phyloP scores from a whole-genome alignment of 164 flowering plant species.

The Sextonia rubra region DNA sequence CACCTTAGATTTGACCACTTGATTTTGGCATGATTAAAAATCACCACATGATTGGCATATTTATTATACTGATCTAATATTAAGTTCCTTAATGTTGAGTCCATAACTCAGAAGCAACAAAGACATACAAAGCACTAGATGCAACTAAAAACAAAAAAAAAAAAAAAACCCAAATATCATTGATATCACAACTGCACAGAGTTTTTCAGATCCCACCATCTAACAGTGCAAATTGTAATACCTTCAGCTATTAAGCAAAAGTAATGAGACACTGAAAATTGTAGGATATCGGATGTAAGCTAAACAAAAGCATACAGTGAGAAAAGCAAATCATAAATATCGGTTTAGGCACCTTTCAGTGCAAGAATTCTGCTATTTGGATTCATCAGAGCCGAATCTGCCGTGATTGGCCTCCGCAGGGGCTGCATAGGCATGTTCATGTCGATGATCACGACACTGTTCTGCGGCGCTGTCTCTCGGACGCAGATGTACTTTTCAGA shows the following conservation, averaged over 20 bases:
- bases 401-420: constrained; percentile 93
- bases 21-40: too few species aligned
- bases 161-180: too few species aligned
- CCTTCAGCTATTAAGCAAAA: neutral
- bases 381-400: constrained; percentile 98
- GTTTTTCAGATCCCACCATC: too few species aligned
- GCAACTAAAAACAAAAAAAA: too few species aligned
- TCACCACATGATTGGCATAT: too few species aligned
- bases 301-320: neutral
- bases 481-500: constrained; percentile 97
- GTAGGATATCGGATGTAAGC: neutral
- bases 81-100: too few species aligned
- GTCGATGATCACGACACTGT: constrained; percentile 91
- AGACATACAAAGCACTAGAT: too few species aligned
- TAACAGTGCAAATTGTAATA: neutral
- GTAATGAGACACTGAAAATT: neutral
- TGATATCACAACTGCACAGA: too few species aligned
- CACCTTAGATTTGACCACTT: too few species aligned
- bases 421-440: constrained; percentile 99
- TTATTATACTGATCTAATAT: too few species aligned
- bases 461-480: constrained; percentile 92
- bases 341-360: constrained; percentile 60
- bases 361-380: constrained; percentile 93
- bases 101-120: too few species aligned
- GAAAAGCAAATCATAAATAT: neutral